Base-by-base conservation (phyloP, 306 rosid species). In the Betula pendula region DNA sequence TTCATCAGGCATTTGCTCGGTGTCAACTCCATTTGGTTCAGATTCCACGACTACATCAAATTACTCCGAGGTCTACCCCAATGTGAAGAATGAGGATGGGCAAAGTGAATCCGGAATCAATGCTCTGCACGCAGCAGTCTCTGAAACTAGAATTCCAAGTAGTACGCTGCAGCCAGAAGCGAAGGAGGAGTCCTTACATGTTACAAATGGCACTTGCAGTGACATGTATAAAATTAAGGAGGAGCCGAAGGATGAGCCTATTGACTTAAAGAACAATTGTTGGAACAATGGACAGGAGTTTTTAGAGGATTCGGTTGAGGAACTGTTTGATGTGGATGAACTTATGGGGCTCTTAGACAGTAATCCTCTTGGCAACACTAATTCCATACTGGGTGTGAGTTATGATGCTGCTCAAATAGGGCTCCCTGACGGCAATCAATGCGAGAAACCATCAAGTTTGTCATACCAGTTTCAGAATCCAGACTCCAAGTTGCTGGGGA, bases 401-500 rank as follows among this genome's bases (percentile, higher is more conserved):
- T 31, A 48, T 25, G 73, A 20, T 31, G 67, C 43, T 75, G 86
- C 70, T 52, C 85, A 68, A 67, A 10, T 72, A 35, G 71, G 29
- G 59, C 69, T 80, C 38, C 22, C 85, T 0, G 76, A 74, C 4
- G 77, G 65, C 1, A 43, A 69, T 53, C 79, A 70, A 25, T 42
- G 42, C 27, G 92, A 80, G 27, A 31, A 77, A 3, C 82, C 84
- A 17, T 81, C 91, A 12, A 87, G 82, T 56, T 75, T 79, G 45
- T 73, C 84, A 0, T 83, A 87, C 69, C 83, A 90, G 60, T 8
- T 86, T 73, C 84, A 88, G 71, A 85, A 87, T 58, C 92, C 92
- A 22, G 97, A 90, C 42, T 87, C 90, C n/a, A 92, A 85, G 82
- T 70, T 89, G 66, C 81, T 90, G 15, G 97, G 96, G 47, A 88